Percentiles rank a stretch among this genome's conserved stretches.
phyloP scores from a whole-genome alignment of 345 rosid genomes.

The Eucalyptus shirleyi region DNA sequence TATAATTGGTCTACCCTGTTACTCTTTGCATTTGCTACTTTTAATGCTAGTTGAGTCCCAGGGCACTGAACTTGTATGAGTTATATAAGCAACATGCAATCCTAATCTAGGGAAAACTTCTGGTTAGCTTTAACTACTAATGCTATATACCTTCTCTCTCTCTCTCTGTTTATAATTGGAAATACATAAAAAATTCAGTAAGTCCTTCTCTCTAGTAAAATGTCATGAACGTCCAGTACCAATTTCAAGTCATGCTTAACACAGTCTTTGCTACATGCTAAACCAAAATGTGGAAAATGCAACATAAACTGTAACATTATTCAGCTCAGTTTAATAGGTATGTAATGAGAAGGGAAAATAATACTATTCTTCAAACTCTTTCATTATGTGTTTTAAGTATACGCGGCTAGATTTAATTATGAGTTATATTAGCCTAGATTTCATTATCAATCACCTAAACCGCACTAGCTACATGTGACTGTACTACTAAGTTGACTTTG shows the following conservation, averaged over 20 bases:
- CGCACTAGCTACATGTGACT: not conserved
- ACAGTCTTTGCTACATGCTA: not conserved
- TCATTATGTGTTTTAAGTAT: not conserved
- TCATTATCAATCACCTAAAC: not conserved
- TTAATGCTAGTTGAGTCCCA: not conserved
- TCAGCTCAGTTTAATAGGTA: not conserved
- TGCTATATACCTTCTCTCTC: not conserved
- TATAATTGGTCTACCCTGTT: not conserved
- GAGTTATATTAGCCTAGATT: not conserved
- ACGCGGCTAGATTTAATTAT: not conserved
- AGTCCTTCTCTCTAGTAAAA: not conserved
- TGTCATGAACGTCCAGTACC: not conserved
- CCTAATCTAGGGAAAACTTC: not conserved
- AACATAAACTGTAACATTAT: not conserved
- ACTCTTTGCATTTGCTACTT: not conserved
- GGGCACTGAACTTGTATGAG: not conserved
- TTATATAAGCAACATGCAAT: not conserved
- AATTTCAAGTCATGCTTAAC: not conserved
- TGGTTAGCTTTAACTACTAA: not conserved
- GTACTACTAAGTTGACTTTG: not conserved
- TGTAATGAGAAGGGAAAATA: not conserved
- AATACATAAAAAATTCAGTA: not conserved
- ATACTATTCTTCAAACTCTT: not conserved
- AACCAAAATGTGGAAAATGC: not conserved
- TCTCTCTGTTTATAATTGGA: not conserved